Percentiles rank a stretch among this genome's conserved stretches.
Evolutionary conservation across 176 grass and related monocot species (phyloP).

Genomic region (Cymbopogon citratus): DNA sequence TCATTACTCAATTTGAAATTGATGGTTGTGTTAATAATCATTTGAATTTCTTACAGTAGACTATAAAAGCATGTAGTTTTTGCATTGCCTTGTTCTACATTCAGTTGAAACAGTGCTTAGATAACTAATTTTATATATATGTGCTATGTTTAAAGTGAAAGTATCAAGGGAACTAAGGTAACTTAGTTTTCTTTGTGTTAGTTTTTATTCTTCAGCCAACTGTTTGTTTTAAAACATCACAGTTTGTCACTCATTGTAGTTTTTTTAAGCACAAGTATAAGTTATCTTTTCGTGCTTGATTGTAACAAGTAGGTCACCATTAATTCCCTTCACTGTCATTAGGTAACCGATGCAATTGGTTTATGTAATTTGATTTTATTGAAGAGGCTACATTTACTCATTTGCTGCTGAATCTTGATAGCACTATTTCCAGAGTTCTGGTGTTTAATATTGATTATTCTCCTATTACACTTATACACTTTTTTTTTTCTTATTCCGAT

Average conservation of each 20-base stretch:
- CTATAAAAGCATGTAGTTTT: neutral
- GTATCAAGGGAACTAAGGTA: neutral
- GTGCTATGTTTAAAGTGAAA: neutral
- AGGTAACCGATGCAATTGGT: neutral
- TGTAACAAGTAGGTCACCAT: neutral
- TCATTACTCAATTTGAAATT: neutral
- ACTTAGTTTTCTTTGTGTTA: neutral
- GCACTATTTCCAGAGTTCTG: neutral
- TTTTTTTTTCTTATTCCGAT: neutral
- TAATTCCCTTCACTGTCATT: neutral
- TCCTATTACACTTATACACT: conserved; percentile 14
- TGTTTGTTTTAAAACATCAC: conserved; percentile 7
- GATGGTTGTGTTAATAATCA: neutral
- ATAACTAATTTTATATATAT: neutral
- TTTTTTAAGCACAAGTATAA: neutral
- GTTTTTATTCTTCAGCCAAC: neutral
- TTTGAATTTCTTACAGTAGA: neutral
- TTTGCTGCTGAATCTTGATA: conserved; percentile 3
- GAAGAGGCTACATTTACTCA: neutral
- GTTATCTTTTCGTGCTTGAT: neutral
- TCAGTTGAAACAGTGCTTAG: neutral
- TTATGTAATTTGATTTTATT: neutral
- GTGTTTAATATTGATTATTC: conserved; percentile 14
- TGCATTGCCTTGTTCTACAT: neutral
- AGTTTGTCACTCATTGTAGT: neutral